Evolutionary conservation across 2,329 filamentous ascomycete genomes (phyloP).

Genomic region (Cladosporium sp.): DNA sequence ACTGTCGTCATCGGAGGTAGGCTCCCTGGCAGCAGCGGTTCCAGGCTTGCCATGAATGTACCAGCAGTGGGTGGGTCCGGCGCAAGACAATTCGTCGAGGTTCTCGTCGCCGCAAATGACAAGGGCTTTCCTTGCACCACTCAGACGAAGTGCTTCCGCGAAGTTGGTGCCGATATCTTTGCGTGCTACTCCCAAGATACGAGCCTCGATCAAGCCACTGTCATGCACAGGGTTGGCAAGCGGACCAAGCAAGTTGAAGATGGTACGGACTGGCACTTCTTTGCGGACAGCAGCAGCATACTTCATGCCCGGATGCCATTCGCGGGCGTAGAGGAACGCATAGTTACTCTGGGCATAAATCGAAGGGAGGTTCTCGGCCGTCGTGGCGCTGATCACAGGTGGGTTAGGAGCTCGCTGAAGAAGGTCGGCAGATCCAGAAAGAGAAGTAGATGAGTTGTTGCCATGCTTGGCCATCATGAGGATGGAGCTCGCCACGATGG

Average conservation of each 20-base stretch:
- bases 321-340: conserved; percentile 89
- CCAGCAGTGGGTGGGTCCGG: conserved; percentile 87
- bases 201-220: conserved; percentile 67
- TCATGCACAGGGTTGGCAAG: conserved; percentile 86
- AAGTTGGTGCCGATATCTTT: conserved; percentile 84
- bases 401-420: conserved; percentile 72
- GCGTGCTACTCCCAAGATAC: conserved; percentile 88
- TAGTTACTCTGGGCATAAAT: conserved; percentile 84
- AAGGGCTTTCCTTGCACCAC: conserved; percentile 76
- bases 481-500: conserved; percentile 81
- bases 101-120: conserved; percentile 93
- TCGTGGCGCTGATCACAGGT: conserved; percentile 71
- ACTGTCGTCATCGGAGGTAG: conserved; percentile 26
- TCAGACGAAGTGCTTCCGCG: conserved; percentile 73
- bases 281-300: conserved; percentile 80
- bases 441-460: conserved; percentile 90
- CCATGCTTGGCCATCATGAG: conserved; percentile 91
- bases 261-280: conserved; percentile 88
- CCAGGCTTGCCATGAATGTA: conserved; percentile 38
- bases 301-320: conserved; percentile 94
- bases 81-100: conserved; percentile 91
- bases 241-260: conserved; percentile 95
- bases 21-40: conserved; percentile 26
- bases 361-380: conserved; percentile 62
- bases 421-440: conserved; percentile 91